These are phyloP conservation scores for Corrigiola litoralis DNA, from an alignment of 179 eudicot genomes.

Conservation along the genomic window DNA sequence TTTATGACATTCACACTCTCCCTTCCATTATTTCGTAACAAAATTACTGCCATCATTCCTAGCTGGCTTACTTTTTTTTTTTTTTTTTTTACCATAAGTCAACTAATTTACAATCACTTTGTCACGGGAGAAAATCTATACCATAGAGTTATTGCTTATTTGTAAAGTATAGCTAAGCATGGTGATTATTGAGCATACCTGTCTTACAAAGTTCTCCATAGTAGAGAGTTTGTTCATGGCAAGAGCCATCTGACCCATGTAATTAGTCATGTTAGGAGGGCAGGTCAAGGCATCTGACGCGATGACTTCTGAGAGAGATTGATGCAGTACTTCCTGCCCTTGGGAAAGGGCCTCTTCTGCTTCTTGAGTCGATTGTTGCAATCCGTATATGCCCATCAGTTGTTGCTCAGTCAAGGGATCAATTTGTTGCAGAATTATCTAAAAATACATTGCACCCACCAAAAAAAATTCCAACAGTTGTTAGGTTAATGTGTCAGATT, in stretches of 20 bases:
- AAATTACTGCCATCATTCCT: too few species aligned
- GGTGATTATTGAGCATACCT: conserved; percentile 38
- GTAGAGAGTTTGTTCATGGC: conserved; percentile 92
- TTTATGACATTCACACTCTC: background rate
- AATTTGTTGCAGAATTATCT: conserved; percentile 73
- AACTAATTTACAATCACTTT: too few species aligned
- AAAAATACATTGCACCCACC: background rate
- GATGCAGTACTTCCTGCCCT: conserved; percentile 75
- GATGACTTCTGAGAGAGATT: conserved; percentile 68
- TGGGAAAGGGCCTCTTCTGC: conserved; percentile 82
- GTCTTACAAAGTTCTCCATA: conserved; percentile 83
- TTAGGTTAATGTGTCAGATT: conserved; percentile 9
- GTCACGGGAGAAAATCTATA: too few species aligned
- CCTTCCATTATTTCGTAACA: background rate
- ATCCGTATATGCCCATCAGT: conserved; percentile 58
- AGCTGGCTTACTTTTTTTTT: too few species aligned
- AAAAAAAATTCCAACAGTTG: background rate
- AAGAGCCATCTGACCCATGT: conserved; percentile 90
- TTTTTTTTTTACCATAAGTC: too few species aligned
- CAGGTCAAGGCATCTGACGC: conserved; percentile 59
- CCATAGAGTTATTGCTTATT: background rate
- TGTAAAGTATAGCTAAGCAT: background rate
- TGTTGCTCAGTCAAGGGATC: conserved; percentile 92
- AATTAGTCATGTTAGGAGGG: conserved; percentile 69
- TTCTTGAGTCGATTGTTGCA: conserved; percentile 86